Conservation (phyloP, 768 basidiomycete species). For the Hebeloma cylindrosporum region DNA sequence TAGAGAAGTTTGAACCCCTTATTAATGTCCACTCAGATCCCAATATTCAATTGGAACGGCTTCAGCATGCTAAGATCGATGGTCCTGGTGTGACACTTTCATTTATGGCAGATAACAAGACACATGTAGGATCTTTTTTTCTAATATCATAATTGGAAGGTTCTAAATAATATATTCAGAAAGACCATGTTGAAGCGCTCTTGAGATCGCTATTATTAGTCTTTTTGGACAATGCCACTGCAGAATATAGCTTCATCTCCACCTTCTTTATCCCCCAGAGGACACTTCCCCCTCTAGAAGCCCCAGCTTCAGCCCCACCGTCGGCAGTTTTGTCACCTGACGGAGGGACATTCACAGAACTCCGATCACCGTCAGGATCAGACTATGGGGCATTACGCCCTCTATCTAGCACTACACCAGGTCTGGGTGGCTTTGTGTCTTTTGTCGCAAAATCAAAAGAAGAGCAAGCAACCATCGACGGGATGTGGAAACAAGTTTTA, state of each 20-base stretch:
- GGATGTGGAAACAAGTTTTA: conserved; percentile 89
- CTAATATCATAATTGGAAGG: conserved; percentile 9
- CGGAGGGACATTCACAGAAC: conserved; percentile 38
- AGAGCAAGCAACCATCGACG: conserved; percentile 57
- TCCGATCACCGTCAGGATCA: conserved; percentile 46
- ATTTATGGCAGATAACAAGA: conserved; percentile 88
- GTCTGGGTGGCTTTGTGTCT: conserved; percentile 35
- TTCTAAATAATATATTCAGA: conserved; percentile 42
- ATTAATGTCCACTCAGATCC: conserved; percentile 44
- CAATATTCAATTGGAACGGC: conserved; percentile 51
- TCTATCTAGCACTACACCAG: conserved; percentile 31
- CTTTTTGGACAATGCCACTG: conserved; percentile 91
- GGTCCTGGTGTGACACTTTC: conserved; percentile 80
- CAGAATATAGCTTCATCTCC: conserved; percentile 87
- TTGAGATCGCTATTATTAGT: conserved; percentile 86
- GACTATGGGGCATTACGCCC: conserved; percentile 43
- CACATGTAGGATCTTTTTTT: conserved; percentile 56
- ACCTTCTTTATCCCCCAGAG: conserved; percentile 69
- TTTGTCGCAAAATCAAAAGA: conserved; percentile 48
- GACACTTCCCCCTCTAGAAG: conserved; percentile 33
- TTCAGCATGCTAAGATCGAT: conserved; percentile 70
- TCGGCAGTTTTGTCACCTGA: conserved; percentile 47
- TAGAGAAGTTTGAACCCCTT: conserved; percentile 71
- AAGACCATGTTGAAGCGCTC: conserved; percentile 80
- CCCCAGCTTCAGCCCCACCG: conserved; percentile 35